Evolutionary conservation across 2,329 filamentous ascomycete genomes (phyloP), one percentile per base, ranked within the genome.

Genomic region (Blumeria hordei): DNA sequence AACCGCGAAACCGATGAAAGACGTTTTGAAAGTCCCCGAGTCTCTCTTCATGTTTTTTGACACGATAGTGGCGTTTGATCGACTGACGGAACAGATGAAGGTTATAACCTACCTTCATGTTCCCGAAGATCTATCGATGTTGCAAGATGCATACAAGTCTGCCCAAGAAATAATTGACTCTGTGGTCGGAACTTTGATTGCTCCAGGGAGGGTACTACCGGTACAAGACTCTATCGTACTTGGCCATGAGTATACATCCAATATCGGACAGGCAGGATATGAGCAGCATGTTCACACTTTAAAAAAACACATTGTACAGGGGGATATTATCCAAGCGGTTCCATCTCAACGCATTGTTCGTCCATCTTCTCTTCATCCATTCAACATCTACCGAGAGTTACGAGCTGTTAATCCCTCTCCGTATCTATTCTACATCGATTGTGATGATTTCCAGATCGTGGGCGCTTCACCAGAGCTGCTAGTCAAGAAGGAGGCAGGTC

Each of bases 391-490:
- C 74, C 81, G 90, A 55, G 87, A 94, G 67, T 76, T 98, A 39
- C 85, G 92, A 59, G 94, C 87, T n/a, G 85, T 96, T 64, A 98
- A 98, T 67, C 92, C 92, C 0, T 94, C 88, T 8, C 92, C 92
- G 0, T 98, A 98, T 69, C 79, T 98, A 37, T 98, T 98, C 73
- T 98, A 88, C 70, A 78, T 98, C 58, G 81, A 92, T 67, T 96
- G 90, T 70, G 76, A 77, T 57, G 83, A 86, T 64, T 96, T 98
- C 70, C 85, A 95, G 67, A 88, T 98, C 60, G 83, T 98, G 11
- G 92, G 92, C 57, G 92, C 92, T 41, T 94, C 86, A 56, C 92
- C 92, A 1, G 92, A 98, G 70, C 77, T 96, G 58, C 78, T 98
- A 49, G 90, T 94, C 64, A 95, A 95, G 70, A 81, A 84, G 60